phyloP scores from a whole-genome alignment of 75 land plant genomes.

The Pinus albicaulis region DNA sequence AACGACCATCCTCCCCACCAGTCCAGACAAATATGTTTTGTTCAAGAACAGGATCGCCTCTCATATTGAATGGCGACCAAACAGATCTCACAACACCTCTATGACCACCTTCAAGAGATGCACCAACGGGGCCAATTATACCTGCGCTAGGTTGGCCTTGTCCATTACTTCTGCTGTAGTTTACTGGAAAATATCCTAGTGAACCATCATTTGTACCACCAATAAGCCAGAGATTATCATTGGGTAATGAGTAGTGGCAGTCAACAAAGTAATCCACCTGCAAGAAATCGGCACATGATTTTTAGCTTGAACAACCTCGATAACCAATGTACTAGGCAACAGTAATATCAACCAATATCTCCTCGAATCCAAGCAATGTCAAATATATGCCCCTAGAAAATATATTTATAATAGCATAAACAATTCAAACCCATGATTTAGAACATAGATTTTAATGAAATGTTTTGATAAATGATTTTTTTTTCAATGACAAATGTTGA shows the following conservation, averaged over 20 bases:
- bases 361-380: background rate
- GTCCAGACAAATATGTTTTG: slow-evolving; percentile 85
- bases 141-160: slow-evolving; percentile 16
- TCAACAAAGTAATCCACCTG: slow-evolving; percentile 97
- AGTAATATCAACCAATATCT: background rate
- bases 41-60: background rate
- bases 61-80: slow-evolving; percentile 37
- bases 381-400: background rate
- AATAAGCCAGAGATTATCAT: slow-evolving; percentile 71
- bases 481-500: background rate
- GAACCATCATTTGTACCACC: slow-evolving; percentile 87
- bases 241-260: slow-evolving; percentile 60
- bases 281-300: background rate
- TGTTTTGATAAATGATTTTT: background rate
- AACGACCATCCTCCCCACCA: slow-evolving; percentile 97
- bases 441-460: background rate
- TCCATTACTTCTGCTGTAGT: slow-evolving; percentile 8
- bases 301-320: background rate
- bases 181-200: slow-evolving; percentile 84
- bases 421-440: background rate
- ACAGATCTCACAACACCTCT: slow-evolving; percentile 69
- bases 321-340: background rate
- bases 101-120: slow-evolving; percentile 89
- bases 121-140: slow-evolving; percentile 61
- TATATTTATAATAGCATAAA: background rate